phyloP scores from a whole-genome alignment of 257 asterid species.

The Penstemon davidsonii region DNA sequence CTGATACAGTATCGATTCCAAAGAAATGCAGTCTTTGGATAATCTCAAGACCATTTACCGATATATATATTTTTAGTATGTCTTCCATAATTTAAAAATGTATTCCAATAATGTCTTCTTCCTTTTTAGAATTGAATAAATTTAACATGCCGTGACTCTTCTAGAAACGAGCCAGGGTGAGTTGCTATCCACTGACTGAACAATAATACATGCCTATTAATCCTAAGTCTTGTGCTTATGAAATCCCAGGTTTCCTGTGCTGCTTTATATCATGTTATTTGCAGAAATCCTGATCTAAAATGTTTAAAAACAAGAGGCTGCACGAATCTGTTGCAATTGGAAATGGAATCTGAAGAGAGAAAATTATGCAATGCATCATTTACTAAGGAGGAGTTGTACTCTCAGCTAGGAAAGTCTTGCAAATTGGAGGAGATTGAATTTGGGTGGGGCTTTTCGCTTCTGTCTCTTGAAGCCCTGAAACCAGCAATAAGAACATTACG shows the following conservation, averaged over 20 bases:
- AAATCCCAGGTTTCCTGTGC: conserved; percentile 60
- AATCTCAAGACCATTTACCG: conserved; percentile 12
- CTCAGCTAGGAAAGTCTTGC: conserved; percentile 56
- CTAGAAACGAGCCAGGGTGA: conserved; percentile 13
- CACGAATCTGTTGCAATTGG: conserved; percentile 44
- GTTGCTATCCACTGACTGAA: conserved; percentile 21
- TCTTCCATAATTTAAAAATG: not conserved
- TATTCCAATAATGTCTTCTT: conserved; percentile 1
- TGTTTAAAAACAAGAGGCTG: conserved; percentile 73
- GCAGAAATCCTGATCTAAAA: conserved; percentile 57
- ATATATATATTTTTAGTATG: not conserved
- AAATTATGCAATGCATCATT: conserved; percentile 27
- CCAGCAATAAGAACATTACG: conserved; percentile 62
- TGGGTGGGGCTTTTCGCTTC: conserved; percentile 91
- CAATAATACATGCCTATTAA: conserved; percentile 18
- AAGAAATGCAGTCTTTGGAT: not conserved
- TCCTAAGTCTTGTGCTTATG: conserved; percentile 24
- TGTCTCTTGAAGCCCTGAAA: conserved; percentile 53
- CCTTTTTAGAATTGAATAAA: not conserved
- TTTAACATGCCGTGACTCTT: conserved; percentile 12
- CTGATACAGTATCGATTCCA: not conserved
- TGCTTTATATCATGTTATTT: conserved; percentile 57
- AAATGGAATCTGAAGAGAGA: conserved; percentile 34
- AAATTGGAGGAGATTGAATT: conserved; percentile 68
- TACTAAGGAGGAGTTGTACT: conserved; percentile 43